Conservation (phyloP, 2,329 filamentous ascomycete genomes). For the Myotisia sp. region DNA sequence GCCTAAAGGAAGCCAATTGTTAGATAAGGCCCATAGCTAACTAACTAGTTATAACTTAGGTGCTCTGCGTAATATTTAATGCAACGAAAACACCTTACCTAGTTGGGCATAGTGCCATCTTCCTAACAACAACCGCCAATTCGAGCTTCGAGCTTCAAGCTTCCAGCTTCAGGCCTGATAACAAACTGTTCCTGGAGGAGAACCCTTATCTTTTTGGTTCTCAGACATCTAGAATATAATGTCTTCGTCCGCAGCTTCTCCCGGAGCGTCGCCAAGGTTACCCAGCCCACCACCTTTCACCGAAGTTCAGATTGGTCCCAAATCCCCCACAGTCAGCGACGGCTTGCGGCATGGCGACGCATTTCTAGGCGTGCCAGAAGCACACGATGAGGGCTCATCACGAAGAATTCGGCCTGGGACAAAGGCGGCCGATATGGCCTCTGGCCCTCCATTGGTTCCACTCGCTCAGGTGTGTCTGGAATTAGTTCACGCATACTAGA, state of each 20-base stretch:
- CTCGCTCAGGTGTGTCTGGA: slow-evolving; percentile 56
- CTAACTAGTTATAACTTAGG: no score
- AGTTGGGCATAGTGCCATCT: no score
- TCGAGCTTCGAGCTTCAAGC: no score
- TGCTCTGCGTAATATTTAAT: no score
- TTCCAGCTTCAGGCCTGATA: no score
- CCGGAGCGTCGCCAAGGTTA: slow-evolving; percentile 73
- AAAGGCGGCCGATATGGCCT: slow-evolving; percentile 80
- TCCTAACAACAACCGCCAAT: no score
- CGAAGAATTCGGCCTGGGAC: slow-evolving; percentile 86
- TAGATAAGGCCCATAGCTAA: no score
- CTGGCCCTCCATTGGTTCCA: slow-evolving; percentile 76
- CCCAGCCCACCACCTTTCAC: slow-evolving; percentile 89
- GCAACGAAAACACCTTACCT: no score
- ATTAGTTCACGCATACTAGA: slow-evolving; percentile 3
- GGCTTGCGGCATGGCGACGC: slow-evolving; percentile 43
- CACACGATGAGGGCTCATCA: slow-evolving; percentile 57
- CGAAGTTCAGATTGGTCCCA: slow-evolving; percentile 78
- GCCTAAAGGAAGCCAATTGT: no score
- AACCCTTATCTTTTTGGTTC: no score
- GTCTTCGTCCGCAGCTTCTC: slow-evolving; percentile 33
- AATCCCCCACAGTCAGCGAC: slow-evolving; percentile 55
- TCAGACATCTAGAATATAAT: no score
- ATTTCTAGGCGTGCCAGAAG: slow-evolving; percentile 40
- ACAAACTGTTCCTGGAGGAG: no score